Evolutionary conservation across 2,329 filamentous ascomycete genomes (phyloP), one percentile per base, ranked within the genome.

Genomic region (Ceratocystiopsis sp.): DNA sequence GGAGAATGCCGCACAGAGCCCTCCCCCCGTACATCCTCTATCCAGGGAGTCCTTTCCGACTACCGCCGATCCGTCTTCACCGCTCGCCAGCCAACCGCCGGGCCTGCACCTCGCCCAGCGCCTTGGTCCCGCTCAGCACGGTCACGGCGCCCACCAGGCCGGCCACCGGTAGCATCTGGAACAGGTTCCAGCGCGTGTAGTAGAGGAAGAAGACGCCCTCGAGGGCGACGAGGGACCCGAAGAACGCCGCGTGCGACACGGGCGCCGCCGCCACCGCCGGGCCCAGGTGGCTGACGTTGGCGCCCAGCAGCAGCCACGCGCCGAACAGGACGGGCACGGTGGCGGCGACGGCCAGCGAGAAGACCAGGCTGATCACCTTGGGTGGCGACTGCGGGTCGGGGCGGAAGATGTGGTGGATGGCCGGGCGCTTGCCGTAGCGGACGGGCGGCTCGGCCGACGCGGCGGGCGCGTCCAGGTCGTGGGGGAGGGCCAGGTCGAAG

Each of bases 141-240:
- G 84, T 75, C 43, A 86, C 73, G 21, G 72, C 62, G 15, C 78
- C 77, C 29, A 91, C 73, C 37, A 78, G 63, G 33, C 68, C 68
- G 43, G 80, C 77, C 21, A 77, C 78, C 5, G 86, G 87, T 41
- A 98, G 68, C 14, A 76, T 77, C 66, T 94, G 80, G 70, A 96
- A 94, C 38, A 98, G 68, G 56, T 80, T 94, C 87, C 89, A 95
- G 56, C 66, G 75, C 42, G 74, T 80, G 64, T 96, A 96, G 71
- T 98, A 98, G 51, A 94, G 64, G 67, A 91, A 89, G 64, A 98
- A 95, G 45, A 94, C 78, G 15, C 74, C 82, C 61, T 98, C 91
- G 68, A 98, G 83, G 18, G 78, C 77, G 35, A 94, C 48, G 44
- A 98, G 76, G 6, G 86, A 94, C 42, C 82, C 83, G 52, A 93